Evolutionary conservation across 345 rosid species (phyloP).

Genomic region (Cardamine chenopodiifolia): DNA sequence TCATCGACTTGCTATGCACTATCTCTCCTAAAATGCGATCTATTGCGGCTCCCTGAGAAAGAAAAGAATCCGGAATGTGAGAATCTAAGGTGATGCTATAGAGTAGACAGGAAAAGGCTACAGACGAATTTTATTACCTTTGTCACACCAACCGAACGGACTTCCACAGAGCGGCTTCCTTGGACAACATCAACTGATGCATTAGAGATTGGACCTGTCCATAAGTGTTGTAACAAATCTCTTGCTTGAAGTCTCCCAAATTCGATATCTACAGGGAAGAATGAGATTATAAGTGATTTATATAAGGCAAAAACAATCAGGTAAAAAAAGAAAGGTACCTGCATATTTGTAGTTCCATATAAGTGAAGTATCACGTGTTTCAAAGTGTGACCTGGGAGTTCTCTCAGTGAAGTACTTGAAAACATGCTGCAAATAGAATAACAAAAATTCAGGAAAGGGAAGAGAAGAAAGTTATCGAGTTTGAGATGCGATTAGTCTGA

Average conservation of each 20-base stretch:
- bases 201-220: constrained; percentile 99
- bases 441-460: constrained; percentile 33
- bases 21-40: constrained; percentile 97
- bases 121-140: constrained; percentile 54
- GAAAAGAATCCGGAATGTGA: constrained; percentile 16
- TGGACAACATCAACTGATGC: constrained; percentile 99
- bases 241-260: constrained; percentile 98
- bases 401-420: constrained; percentile 95
- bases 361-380: constrained; percentile 84
- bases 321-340: constrained; percentile 50
- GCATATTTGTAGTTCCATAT: constrained; percentile 99
- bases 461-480: constrained; percentile 12
- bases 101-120: neutral
- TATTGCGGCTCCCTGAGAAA: constrained; percentile 86
- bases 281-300: constrained; percentile 14
- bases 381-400: constrained; percentile 94
- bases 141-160: constrained; percentile 96
- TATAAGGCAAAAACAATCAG: constrained; percentile 2
- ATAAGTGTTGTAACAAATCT: constrained; percentile 98
- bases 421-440: constrained; percentile 75
- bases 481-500: constrained; percentile 1
- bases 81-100: constrained; percentile 2
- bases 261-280: constrained; percentile 65
- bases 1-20: constrained; percentile 93
- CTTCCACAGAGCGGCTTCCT: constrained; percentile 97